Percentiles rank a stretch among this genome's conserved stretches.
Evolutionary conservation across 1,284 basidiomycete species (phyloP).

Genomic region (Ceratobasidium sp.): DNA sequence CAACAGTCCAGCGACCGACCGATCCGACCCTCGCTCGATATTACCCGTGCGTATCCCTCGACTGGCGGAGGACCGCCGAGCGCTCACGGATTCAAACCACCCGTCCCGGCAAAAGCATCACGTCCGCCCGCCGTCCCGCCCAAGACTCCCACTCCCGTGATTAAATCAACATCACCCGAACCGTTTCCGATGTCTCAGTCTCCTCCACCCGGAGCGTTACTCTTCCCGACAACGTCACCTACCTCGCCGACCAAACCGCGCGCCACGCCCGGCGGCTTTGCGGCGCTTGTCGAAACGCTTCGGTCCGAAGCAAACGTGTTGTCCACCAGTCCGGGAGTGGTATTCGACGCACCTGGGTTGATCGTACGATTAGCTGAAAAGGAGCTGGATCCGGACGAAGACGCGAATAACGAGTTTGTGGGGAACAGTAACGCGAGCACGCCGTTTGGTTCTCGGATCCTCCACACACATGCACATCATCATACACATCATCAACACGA

Average conservation of each 20-base stretch:
- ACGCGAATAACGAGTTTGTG: constrained; percentile 55
- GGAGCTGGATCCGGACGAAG: constrained; percentile 51
- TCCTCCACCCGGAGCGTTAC: constrained; percentile 1
- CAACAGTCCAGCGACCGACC: constrained; percentile 27
- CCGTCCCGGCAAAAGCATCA: constrained; percentile 8
- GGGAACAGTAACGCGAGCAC: constrained; percentile 44
- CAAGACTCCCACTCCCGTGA: not conserved
- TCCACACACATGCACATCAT: no score
- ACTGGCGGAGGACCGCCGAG: constrained; percentile 10
- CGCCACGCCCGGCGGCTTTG: constrained; percentile 32
- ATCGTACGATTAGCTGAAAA: constrained; percentile 62
- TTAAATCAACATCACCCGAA: constrained; percentile 15
- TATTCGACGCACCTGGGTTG: constrained; percentile 63
- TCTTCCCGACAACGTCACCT: constrained; percentile 20
- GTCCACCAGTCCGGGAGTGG: constrained; percentile 68
- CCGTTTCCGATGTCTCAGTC: not conserved
- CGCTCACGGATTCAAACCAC: constrained; percentile 13
- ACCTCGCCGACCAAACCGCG: constrained; percentile 11
- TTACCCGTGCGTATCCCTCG: not conserved
- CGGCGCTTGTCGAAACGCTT: constrained; percentile 36
- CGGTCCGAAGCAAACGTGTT: constrained; percentile 58
- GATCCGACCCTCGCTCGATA: constrained; percentile 22
- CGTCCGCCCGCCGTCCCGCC: constrained; percentile 16
- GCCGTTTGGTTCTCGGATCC: constrained; percentile 35
- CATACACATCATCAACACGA: not conserved